Base-by-base conservation (phyloP, 1,139 yeast genomes). In the Eremothecium gossypii region DNA sequence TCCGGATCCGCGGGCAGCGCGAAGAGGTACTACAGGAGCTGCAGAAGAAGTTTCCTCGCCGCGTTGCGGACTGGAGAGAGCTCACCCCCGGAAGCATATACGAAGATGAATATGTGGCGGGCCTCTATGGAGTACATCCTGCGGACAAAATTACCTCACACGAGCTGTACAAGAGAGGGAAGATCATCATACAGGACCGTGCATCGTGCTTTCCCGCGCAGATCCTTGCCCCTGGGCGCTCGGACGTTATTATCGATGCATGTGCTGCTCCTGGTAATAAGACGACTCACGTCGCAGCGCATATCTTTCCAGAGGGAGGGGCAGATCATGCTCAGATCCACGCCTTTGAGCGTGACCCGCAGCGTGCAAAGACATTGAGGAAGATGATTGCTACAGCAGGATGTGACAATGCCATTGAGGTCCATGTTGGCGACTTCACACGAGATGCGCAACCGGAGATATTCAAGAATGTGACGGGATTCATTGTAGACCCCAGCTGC, bases 201-300 rank as follows among this genome's bases (percentile, higher is more conserved):
- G 96, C 97, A 0, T 87, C 96, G 2, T 91, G 98, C 61, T 86
- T 91, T 57, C 99, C 99, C 0, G 96, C 95, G 0, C 79, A 78
- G 45, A 87, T 93, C 23, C 65, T 91, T 41, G 69, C 75, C 48
- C 82, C 87, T 0, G 48, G 57, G 0, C 69, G 74, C 10, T 72
- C 73, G 4, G 76, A 71, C 44, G 65, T 70, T 39, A 76, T 87
- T 7, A 83, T 91, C 35, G 99, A 91, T 64, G 84, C 96, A 0
- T 89, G 97, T 65, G 87, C 98, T 2, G 98, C 99, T 0, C 99
- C 99, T 1, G 99, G 99, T 6, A 91, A 91, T 63, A 93, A 91
- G 61, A 91, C 99, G 0, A 85, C 97, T 0, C 97, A 89, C 64
- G 68, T 82, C 27, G 96, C 97, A 0, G 75, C 94, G 1, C 66